Evolutionary conservation across 2,329 filamentous ascomycete species (phyloP).

Genomic region (Hypoxylon rubiginosum): DNA sequence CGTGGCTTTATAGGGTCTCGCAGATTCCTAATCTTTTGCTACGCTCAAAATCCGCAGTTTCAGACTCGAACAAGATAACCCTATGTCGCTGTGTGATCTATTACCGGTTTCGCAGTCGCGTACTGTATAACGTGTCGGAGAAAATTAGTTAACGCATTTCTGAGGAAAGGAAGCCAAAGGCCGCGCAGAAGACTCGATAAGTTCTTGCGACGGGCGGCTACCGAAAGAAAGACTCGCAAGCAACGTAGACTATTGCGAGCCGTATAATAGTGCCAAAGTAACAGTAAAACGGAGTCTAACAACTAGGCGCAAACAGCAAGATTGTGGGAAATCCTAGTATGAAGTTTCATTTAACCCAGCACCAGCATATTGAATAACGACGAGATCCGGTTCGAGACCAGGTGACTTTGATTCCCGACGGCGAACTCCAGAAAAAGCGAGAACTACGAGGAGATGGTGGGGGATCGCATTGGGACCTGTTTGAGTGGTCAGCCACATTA

Average conservation of each 20-base stretch:
- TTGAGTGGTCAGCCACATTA: conserved; percentile 30
- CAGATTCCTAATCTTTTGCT: conserved; percentile 13
- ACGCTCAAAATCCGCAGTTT: conserved; percentile 2
- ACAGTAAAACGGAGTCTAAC: conserved; percentile 25
- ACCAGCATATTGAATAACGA: conserved; percentile 6
- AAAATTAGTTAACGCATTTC: conserved; percentile 35
- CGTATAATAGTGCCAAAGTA: conserved; percentile 19
- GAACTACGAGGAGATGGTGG: conserved; percentile 35
- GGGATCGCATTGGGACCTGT: conserved; percentile 33
- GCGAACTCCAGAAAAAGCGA: conserved; percentile 32
- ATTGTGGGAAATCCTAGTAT: conserved; percentile 18
- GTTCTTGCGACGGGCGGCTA: conserved; percentile 26
- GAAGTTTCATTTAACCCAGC: conserved; percentile 6
- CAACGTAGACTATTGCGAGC: conserved; percentile 6
- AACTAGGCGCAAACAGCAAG: conserved; percentile 21
- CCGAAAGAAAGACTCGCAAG: conserved; percentile 8
- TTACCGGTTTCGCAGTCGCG: conserved; percentile 32
- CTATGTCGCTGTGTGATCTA: conserved; percentile 5
- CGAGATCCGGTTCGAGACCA: conserved; percentile 26
- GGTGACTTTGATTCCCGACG: conserved; percentile 33
- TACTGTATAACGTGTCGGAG: conserved; percentile 23
- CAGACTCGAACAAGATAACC: background rate
- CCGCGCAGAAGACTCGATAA: conserved; percentile 21
- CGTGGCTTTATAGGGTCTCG: conserved; percentile 8
- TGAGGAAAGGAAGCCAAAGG: conserved; percentile 21